A percentile compares a stretch with the other conserved stretches of the same genome.
These are phyloP conservation scores for Hymenoscyphus scutula DNA, from an alignment of 2,329 filamentous ascomycete species.

Conservation along the genomic window DNA sequence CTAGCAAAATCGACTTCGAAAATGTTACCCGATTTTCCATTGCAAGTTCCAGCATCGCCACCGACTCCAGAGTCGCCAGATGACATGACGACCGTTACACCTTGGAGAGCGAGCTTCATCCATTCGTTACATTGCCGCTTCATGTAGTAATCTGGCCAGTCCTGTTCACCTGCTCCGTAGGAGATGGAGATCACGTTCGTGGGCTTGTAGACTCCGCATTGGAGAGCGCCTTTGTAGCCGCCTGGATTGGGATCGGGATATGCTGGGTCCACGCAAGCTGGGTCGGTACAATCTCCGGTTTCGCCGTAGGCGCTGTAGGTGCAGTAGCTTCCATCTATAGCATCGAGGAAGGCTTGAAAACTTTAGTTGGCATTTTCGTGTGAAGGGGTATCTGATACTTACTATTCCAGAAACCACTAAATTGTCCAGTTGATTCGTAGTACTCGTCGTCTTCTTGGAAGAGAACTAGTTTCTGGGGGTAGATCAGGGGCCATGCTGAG, in stretches of 20 bases:
- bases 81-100: conserved; percentile 50
- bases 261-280: conserved; percentile 38
- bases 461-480: conserved; percentile 49
- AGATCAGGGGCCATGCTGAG: conserved; percentile 49
- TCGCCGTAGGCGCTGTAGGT: conserved; percentile 46
- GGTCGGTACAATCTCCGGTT: conserved; percentile 41
- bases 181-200: conserved; percentile 55
- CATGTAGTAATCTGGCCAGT: conserved; percentile 48
- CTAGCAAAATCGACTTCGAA: conserved; percentile 49
- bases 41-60: conserved; percentile 36
- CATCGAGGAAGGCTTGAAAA: conserved; percentile 39
- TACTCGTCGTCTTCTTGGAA: conserved; percentile 45
- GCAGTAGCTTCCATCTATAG: conserved; percentile 47
- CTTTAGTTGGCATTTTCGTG: conserved; percentile 30
- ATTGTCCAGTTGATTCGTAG: conserved; percentile 22
- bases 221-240: conserved; percentile 48
- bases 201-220: conserved; percentile 47
- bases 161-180: conserved; percentile 52
- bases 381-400: conserved; percentile 41
- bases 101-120: conserved; percentile 55
- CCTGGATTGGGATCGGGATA: conserved; percentile 44
- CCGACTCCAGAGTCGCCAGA: conserved; percentile 50
- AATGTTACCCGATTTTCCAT: conserved; percentile 34
- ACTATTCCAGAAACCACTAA: conserved; percentile 44
- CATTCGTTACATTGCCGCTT: conserved; percentile 54